phyloP scores from a whole-genome alignment of 371 early-diverging fungal genomes.

The Mortierella sp. region DNA sequence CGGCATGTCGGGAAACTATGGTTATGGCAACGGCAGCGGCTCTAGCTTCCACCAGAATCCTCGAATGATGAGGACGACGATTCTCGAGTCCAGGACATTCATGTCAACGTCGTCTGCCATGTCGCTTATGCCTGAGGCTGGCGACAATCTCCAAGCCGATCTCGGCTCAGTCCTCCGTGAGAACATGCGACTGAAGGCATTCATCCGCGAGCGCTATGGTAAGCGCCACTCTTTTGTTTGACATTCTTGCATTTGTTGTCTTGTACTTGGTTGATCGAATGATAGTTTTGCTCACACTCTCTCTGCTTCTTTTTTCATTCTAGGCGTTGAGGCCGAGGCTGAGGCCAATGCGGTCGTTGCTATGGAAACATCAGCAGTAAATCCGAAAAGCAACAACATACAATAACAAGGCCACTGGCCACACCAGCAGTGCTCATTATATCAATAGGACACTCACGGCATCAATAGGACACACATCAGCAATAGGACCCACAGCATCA shows the following conservation, averaged over 20 bases:
- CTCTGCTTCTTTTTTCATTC: background rate
- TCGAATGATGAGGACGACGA: background rate
- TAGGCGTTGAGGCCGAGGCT: constrained; percentile 23
- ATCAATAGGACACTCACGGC: too few relatives aligned
- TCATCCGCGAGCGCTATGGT: constrained; percentile 40
- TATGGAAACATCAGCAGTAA: constrained; percentile 4
- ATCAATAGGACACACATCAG: too few relatives aligned
- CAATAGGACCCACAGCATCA: too few relatives aligned
- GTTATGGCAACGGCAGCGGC: too few relatives aligned
- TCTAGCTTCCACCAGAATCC: background rate
- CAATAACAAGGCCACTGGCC: too few relatives aligned
- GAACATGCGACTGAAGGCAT: constrained; percentile 29
- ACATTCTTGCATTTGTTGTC: background rate
- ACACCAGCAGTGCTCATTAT: too few relatives aligned
- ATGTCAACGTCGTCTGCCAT: constrained; percentile 24
- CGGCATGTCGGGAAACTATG: background rate
- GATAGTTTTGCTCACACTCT: background rate
- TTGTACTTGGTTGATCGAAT: background rate
- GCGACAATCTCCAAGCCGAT: background rate
- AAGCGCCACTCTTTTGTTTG: background rate
- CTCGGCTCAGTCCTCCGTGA: constrained; percentile 11
- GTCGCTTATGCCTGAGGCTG: background rate
- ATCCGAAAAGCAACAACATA: too few relatives aligned
- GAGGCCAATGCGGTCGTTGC: constrained; percentile 36
- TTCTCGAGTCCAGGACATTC: constrained; percentile 26